Conservation (phyloP, 768 basidiomycete species). For the Zangia roseola region DNA sequence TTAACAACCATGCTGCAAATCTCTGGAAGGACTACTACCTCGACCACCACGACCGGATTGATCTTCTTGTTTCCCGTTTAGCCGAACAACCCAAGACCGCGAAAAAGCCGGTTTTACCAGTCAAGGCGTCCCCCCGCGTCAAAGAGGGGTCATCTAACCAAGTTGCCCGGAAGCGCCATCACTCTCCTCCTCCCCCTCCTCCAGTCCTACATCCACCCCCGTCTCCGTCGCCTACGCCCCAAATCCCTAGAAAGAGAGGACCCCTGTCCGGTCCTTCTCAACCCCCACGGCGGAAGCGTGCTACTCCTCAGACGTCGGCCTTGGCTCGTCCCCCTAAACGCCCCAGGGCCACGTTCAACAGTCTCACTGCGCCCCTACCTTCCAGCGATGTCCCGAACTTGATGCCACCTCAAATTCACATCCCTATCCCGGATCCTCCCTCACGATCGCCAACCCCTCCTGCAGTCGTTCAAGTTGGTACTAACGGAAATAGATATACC, state of each 20-base stretch:
- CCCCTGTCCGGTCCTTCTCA: conserved; percentile 24
- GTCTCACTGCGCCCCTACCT: conserved; percentile 46
- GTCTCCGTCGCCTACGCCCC: conserved; percentile 20
- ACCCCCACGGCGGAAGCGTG: conserved; percentile 26
- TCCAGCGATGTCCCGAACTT: conserved; percentile 42
- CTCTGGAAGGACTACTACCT: conserved; percentile 83
- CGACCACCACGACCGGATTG: conserved; percentile 62
- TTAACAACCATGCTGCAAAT: conserved; percentile 50
- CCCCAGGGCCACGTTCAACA: conserved; percentile 52
- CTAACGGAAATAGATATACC: conserved; percentile 62
- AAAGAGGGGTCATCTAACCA: conserved; percentile 20
- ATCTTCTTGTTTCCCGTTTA: conserved; percentile 35
- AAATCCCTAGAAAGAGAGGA: conserved; percentile 23
- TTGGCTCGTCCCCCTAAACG: conserved; percentile 30
- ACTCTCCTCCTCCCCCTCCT: conserved; percentile 12
- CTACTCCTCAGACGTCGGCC: conserved; percentile 18
- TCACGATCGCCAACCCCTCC: conserved; percentile 73
- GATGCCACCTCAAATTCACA: conserved; percentile 59
- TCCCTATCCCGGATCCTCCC: conserved; percentile 60
- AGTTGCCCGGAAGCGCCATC: conserved; percentile 38
- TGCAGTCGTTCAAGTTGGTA: conserved; percentile 42
- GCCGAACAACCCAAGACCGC: conserved; percentile 27
- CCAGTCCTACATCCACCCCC: too few species aligned
- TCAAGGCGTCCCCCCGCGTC: conserved; percentile 6
- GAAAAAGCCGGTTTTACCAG: conserved; percentile 28